Conservation (phyloP, 768 basidiomycete genomes). For the Mycena metata region DNA sequence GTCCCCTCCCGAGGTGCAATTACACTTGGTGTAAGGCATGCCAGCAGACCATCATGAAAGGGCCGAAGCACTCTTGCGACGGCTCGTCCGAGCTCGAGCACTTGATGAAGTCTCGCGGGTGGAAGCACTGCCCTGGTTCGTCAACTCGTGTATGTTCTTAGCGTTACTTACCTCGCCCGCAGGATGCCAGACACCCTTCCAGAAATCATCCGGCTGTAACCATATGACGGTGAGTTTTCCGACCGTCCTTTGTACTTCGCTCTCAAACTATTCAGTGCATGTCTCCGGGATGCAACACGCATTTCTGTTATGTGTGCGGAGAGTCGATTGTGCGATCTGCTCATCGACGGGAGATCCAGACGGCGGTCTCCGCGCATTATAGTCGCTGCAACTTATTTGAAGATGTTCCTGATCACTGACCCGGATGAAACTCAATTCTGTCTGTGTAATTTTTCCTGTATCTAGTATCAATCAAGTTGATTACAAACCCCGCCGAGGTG, state of each 20-base stretch:
- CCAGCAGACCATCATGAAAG: constrained; percentile 57
- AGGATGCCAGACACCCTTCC: constrained; percentile 65
- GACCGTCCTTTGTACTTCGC: neutral
- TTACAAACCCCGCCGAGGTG: no score
- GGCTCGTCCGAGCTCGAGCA: constrained; percentile 67
- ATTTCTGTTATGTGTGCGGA: constrained; percentile 70
- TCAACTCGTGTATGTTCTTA: neutral
- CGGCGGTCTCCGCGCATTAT: constrained; percentile 51
- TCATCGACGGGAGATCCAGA: constrained; percentile 46
- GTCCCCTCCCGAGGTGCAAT: no score
- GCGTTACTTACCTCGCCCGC: neutral
- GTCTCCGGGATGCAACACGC: constrained; percentile 70
- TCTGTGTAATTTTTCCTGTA: no score
- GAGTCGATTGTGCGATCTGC: constrained; percentile 58
- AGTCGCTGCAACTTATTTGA: constrained; percentile 52
- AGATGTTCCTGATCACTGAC: constrained; percentile 35
- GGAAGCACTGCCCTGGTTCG: constrained; percentile 75
- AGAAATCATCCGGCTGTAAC: constrained; percentile 66
- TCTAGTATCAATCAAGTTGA: no score
- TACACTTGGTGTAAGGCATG: no score
- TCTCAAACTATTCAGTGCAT: constrained; percentile 57
- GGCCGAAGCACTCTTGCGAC: constrained; percentile 69
- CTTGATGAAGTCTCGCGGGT: constrained; percentile 67
- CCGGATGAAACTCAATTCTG: no score
- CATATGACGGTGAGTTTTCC: constrained; percentile 66